phyloP scores from a whole-genome alignment of 805 yeast genomes.

The Zygoascus bituminiphila region DNA sequence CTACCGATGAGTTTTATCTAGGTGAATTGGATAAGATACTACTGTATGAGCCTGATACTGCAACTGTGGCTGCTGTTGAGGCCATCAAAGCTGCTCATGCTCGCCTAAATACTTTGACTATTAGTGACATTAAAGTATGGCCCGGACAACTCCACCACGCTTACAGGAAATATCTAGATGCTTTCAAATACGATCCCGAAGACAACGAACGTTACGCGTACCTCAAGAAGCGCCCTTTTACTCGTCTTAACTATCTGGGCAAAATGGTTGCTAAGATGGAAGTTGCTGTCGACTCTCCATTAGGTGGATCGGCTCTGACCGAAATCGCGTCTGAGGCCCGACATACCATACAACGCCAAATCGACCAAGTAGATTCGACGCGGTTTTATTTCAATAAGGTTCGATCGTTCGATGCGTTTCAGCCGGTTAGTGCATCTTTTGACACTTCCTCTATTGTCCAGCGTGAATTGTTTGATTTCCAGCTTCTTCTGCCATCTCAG shows the following conservation, averaged over 20 bases:
- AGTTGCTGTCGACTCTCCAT: neutral
- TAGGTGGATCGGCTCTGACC: slow-evolving; percentile 1
- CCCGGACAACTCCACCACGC: neutral
- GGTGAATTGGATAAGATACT: slow-evolving; percentile 5
- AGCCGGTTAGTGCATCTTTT: slow-evolving; percentile 14
- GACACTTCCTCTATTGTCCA: slow-evolving; percentile 10
- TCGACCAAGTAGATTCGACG: slow-evolving; percentile 10
- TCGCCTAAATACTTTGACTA: neutral
- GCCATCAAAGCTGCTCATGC: slow-evolving; percentile 1
- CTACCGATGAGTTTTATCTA: slow-evolving; percentile 6
- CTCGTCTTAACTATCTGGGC: slow-evolving; percentile 10
- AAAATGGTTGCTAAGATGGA: slow-evolving; percentile 7
- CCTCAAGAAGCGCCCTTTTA: slow-evolving; percentile 14
- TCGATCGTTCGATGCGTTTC: slow-evolving; percentile 13
- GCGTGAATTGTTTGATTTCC: slow-evolving; percentile 13
- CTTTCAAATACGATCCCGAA: slow-evolving; percentile 10
- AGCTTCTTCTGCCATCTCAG: slow-evolving; percentile 11
- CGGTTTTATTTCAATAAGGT: slow-evolving; percentile 13
- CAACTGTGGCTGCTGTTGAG: slow-evolving; percentile 3
- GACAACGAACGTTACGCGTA: slow-evolving; percentile 11
- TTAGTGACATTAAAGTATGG: neutral
- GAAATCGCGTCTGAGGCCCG: slow-evolving; percentile 8
- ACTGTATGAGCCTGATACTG: slow-evolving; percentile 1
- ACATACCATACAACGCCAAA: slow-evolving; percentile 7
- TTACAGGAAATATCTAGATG: slow-evolving; percentile 6